Evolutionary conservation across 805 yeast genomes (phyloP), one percentile per base, ranked within the genome.

Genomic region (Vanderwaltozyma polyspora): DNA sequence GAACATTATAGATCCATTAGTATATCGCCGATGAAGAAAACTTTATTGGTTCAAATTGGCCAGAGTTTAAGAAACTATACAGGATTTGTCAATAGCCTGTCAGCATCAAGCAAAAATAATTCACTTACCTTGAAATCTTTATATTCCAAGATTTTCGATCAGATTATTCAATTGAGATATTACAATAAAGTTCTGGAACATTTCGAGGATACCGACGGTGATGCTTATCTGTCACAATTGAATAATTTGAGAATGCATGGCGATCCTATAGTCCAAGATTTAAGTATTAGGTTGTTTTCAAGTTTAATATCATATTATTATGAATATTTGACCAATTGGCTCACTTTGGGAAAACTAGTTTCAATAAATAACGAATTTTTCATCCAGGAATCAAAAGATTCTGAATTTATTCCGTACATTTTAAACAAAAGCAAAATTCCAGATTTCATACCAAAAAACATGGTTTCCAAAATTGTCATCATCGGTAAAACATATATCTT

Each of bases 401-500:
- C 39, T 5, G 22, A 39, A 2, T 19, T 22, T 8, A 36, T 43
- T 14, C 43, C 49, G 3, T 32, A 40, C 15, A 33, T 19, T 13
- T 44, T 42, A 25, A 42, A 34, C 14, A 22, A 36, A 35, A 40
- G 36, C 11, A 58, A 52, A 32, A 46, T 68, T 8, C 74, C 74
- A 1, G 38, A 43, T 12, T 65, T 62, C 35, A 55, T 71, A 29
- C 43, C 66, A 3, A 43, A 43, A 5, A 51, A 55, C 11, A 46
- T 65, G 3, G 67, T 75, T 3, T 46, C 56, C 17, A 63, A 67
- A 37, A 66, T 77, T 5, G 74, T 63, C 43, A 75, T 78, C 33
- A 74, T 80, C 14, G 98, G 98, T 0, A 76, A 79, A 41, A 70
- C 82, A 6, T 59, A 78, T 5, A 65, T 72, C 8, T 87, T 78